These are phyloP conservation scores for Teratosphaeria pseudoeucalypti DNA, from an alignment of 2,329 filamentous ascomycete genomes.

Conservation along the genomic window DNA sequence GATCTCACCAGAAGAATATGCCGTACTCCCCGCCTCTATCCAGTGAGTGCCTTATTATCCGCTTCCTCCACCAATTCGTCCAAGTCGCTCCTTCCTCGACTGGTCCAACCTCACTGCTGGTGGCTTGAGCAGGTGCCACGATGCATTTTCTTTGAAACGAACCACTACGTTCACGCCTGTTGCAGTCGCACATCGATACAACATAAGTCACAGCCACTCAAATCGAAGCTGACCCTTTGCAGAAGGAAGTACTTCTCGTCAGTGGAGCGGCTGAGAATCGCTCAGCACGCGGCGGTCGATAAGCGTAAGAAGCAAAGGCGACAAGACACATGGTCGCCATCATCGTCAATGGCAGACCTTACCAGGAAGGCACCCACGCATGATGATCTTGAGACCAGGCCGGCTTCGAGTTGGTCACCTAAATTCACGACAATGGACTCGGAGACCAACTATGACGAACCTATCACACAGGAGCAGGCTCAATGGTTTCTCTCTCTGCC, in stretches of 20 bases:
- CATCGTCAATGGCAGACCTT: constrained; percentile 22
- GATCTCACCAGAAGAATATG: constrained; percentile 29
- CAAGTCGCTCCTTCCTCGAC: not conserved
- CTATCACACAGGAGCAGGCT: constrained; percentile 18
- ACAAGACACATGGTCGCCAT: constrained; percentile 10
- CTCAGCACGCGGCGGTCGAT: constrained; percentile 36
- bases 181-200: not conserved
- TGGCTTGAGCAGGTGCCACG: constrained; percentile 4
- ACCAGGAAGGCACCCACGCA: constrained; percentile 8
- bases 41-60: constrained; percentile 27
- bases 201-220: not conserved
- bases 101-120: constrained; percentile 9
- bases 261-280: constrained; percentile 58
- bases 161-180: not conserved
- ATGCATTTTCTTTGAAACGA: not conserved
- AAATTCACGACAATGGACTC: not conserved
- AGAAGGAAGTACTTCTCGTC: constrained; percentile 62
- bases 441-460: constrained; percentile 5
- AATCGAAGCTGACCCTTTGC: constrained; percentile 11
- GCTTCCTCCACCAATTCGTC: not conserved
- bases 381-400: not conserved
- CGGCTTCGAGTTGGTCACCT: not conserved
- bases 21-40: constrained; percentile 32
- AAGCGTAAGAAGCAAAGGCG: constrained; percentile 16
- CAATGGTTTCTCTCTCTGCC: constrained; percentile 59